Conservation (phyloP, 441 rosid genomes). For the Adansonia grandidieri region DNA sequence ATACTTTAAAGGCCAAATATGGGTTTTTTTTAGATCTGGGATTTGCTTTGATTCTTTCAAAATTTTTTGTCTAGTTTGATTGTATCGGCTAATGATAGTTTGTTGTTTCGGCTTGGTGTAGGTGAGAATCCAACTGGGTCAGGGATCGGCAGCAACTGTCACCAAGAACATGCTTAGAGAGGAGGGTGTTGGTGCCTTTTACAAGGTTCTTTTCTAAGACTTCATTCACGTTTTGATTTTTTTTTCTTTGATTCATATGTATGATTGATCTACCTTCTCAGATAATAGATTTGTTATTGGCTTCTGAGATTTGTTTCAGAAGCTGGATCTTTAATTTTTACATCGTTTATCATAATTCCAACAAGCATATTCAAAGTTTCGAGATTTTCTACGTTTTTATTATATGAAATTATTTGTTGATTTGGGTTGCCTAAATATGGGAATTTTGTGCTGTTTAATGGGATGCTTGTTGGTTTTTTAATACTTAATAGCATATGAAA, state of each 20-base stretch:
- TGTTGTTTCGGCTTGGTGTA: conserved; percentile 36
- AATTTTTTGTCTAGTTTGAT: background rate
- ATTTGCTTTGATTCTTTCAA: conserved; percentile 16
- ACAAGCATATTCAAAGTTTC: background rate
- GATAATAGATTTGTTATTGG: background rate
- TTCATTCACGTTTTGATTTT: background rate
- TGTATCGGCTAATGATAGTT: conserved; percentile 17
- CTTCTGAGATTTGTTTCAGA: background rate
- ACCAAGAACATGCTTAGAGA: conserved; percentile 82
- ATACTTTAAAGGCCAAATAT: conserved; percentile 12
- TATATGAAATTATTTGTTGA: background rate
- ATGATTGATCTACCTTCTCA: conserved; percentile 21
- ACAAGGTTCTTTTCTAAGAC: conserved; percentile 61
- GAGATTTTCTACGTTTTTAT: no score
- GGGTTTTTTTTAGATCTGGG: conserved; percentile 44
- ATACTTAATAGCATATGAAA: background rate
- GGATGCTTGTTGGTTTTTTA: background rate
- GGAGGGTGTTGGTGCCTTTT: conserved; percentile 87
- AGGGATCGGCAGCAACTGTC: conserved; percentile 83
- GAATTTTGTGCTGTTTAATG: background rate
- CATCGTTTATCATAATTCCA: background rate
- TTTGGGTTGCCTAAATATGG: conserved; percentile 10
- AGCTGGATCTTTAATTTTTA: background rate
- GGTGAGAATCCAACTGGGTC: conserved; percentile 99
- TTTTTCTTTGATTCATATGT: background rate